Percentiles rank a stretch among this genome's conserved stretches.
Conservation (phyloP, 2,329 filamentous ascomycete species). For the Fusarium longipes region DNA sequence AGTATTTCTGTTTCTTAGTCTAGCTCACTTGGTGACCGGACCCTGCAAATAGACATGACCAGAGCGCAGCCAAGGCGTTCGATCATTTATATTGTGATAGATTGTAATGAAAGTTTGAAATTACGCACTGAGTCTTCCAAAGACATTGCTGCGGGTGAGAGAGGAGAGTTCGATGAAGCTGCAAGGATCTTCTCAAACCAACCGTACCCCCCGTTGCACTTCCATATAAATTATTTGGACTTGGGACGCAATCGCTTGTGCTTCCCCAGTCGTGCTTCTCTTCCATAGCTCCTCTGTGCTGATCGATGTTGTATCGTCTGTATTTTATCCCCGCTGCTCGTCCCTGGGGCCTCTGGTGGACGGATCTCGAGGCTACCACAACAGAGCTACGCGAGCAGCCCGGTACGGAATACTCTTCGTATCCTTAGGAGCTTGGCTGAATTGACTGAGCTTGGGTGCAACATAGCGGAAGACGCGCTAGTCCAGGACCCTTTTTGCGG, state of each 20-base stretch:
- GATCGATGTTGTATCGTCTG: conserved; percentile 19
- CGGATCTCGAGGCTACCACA: neutral
- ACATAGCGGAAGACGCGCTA: conserved; percentile 31
- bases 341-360: neutral
- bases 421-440: conserved; percentile 7
- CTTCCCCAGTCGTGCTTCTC: conserved; percentile 21
- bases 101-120: conserved; percentile 25
- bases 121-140: conserved; percentile 26
- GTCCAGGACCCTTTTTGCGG: conserved; percentile 34
- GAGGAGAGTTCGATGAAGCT: conserved; percentile 32
- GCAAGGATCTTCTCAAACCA: conserved; percentile 40
- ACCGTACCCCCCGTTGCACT: conserved; percentile 33
- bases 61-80: conserved; percentile 12
- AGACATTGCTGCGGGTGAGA: conserved; percentile 32
- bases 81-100: conserved; percentile 5
- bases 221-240: conserved; percentile 35
- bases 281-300: conserved; percentile 2
- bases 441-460: conserved; percentile 18
- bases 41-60: conserved; percentile 2
- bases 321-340: conserved; percentile 11
- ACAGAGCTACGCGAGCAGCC: neutral
- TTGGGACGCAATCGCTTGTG: conserved; percentile 16
- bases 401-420: conserved; percentile 7
- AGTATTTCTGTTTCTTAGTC: conserved; percentile 11
- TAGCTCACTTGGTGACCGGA: conserved; percentile 14